Base-by-base conservation (phyloP, 108 stramenopile species). In the Schizochytrium sp. region DNA sequence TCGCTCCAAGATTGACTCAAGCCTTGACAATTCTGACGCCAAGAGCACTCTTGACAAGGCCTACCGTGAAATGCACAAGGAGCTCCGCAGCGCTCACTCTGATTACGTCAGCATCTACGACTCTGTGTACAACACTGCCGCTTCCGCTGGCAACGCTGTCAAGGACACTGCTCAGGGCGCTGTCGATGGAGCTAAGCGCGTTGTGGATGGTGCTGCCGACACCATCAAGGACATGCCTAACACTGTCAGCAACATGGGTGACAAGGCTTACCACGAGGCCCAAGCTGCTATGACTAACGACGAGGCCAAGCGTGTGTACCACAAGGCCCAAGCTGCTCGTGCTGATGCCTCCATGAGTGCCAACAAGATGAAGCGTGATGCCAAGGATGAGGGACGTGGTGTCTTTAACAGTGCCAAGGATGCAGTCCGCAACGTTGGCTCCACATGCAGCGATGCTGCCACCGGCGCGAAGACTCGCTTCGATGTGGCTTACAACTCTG, bases 51-150 rank as follows among this genome's bases (percentile, higher is more conserved):
- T 69, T 44, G 64, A 69, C 64, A 69, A 69, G 64, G 64, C 64
- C 64, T 69, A 69, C 64, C 64, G 64, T 44, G 64, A 69, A 44
- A 69, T 69, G 64, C 64, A 69, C 64, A 69, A 69, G 64, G 64
- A 69, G 64, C 64, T 69, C 64, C 64, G 64, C 64, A 13, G 12
- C 12, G 64, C 64, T 44, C 64, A 69, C 64, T 69, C 64, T 7
- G 64, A 69, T 44, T 69, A 69, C 64, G 64, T 69, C 64, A 69
- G 64, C 3, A 44, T 69, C 64, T 69, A 69, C 64, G 64, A 69
- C 64, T 28, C 64, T 2, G 64, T 69, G 2, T 69, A 69, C 64
- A 38, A 69, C 19, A 28, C 64, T 44, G 64, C 2, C 28, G 64
- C 64, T 44, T 8, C 10, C 64, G 64, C 64, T 44, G 64, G 12